Evolutionary conservation across 495 filamentous ascomycete genomes (phyloP).

Genomic region (Parathielavia hyrcaniae): DNA sequence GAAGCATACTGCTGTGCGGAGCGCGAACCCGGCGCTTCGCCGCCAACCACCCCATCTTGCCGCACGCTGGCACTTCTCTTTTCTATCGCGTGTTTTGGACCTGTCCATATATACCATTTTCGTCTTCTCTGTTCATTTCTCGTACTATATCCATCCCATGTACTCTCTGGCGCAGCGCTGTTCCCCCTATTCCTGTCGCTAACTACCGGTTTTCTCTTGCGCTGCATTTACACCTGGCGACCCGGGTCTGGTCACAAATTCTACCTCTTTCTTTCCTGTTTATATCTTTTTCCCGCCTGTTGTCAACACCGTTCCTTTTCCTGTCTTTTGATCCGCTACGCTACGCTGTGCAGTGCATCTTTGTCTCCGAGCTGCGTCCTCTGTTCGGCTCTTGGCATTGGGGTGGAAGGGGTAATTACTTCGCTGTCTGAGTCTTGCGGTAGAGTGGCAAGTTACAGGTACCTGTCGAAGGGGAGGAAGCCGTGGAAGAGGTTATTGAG

Average conservation of each 20-base stretch:
- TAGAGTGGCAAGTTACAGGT: background rate
- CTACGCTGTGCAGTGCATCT: background rate
- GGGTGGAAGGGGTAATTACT: background rate
- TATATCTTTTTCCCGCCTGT: background rate
- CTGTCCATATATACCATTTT: conserved; percentile 11
- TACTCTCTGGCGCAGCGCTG: conserved; percentile 8
- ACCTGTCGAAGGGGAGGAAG: background rate
- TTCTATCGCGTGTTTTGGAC: conserved; percentile 4
- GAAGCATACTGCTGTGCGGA: background rate
- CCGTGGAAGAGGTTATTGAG: too few relatives aligned
- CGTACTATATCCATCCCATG: conserved; percentile 8
- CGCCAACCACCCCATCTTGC: background rate
- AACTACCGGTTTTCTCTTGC: background rate
- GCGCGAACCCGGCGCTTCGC: background rate
- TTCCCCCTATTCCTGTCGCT: background rate
- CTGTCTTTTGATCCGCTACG: background rate
- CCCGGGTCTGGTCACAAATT: conserved; percentile 18
- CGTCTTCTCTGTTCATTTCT: conserved; percentile 7
- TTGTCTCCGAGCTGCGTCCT: background rate
- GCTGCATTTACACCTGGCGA: conserved; percentile 17
- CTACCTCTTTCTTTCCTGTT: conserved; percentile 6
- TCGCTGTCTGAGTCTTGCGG: background rate
- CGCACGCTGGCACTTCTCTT: background rate
- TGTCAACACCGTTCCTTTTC: background rate
- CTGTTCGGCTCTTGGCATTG: background rate